phyloP scores from a whole-genome alignment of 306 rosid species.

The Cucurbita argyrosperma region DNA sequence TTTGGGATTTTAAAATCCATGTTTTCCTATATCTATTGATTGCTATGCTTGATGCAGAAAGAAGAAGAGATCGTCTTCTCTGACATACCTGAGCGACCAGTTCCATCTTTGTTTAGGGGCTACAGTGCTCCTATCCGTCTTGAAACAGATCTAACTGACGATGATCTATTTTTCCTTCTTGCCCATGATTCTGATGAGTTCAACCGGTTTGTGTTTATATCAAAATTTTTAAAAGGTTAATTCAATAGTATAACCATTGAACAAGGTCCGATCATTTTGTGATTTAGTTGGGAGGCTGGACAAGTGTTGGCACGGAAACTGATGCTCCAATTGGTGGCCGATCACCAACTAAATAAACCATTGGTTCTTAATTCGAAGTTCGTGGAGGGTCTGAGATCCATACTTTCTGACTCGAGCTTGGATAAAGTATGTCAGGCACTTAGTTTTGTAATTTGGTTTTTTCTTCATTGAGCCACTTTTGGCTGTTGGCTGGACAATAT shows the following conservation, averaged over 20 bases:
- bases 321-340: conserved; percentile 76
- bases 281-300: conserved; percentile 93
- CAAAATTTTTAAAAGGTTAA: not conserved
- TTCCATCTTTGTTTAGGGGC: conserved; percentile 79
- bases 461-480: not conserved
- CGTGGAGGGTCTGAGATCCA: conserved; percentile 56
- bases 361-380: conserved; percentile 62
- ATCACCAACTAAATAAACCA: conserved; percentile 66
- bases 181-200: conserved; percentile 91
- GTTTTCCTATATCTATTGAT: not conserved
- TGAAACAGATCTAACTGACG: conserved; percentile 67
- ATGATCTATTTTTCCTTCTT: conserved; percentile 72
- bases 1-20: not conserved
- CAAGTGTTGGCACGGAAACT: conserved; percentile 74
- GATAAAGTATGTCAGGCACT: conserved; percentile 50
- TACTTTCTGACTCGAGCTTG: conserved; percentile 57
- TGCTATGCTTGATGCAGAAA: conserved; percentile 30
- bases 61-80: conserved; percentile 84
- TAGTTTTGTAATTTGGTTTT: not conserved
- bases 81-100: conserved; percentile 64
- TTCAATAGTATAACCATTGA: not conserved
- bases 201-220: conserved; percentile 58
- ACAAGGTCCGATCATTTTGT: not conserved
- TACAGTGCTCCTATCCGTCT: conserved; percentile 94
- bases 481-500: not conserved